Evolutionary conservation across 1,284 basidiomycete species (phyloP).

Genomic region (Hypsizygus ulmarius): DNA sequence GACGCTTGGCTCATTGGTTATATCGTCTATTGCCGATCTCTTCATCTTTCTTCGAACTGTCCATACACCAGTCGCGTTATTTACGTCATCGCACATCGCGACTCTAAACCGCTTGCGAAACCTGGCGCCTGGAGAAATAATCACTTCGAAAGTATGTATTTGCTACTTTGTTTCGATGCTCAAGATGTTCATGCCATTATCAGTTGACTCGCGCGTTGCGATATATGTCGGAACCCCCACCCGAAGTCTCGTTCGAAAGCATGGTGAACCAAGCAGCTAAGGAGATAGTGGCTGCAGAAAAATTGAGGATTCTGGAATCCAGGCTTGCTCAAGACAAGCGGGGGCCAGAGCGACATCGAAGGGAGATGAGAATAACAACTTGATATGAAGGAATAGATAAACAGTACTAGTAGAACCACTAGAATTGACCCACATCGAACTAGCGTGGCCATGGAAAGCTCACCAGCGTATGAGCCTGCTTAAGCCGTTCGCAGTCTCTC

Average conservation of each 20-base stretch:
- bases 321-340: conserved; percentile 32
- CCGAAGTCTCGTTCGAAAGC: conserved; percentile 39
- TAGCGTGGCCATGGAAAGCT: neutral
- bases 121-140: conserved; percentile 44
- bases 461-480: neutral
- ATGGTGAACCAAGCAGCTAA: conserved; percentile 54
- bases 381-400: conserved; percentile 13
- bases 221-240: conserved; percentile 47
- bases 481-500: conserved; percentile 52
- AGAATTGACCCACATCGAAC: neutral
- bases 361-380: conserved; percentile 20
- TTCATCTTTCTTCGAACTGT: conserved; percentile 60
- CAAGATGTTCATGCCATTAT: neutral
- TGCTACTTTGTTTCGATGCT: neutral
- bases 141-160: conserved; percentile 45
- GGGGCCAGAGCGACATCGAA: conserved; percentile 25
- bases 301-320: conserved; percentile 48
- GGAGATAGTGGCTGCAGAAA: conserved; percentile 62
- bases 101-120: conserved; percentile 48
- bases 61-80: conserved; percentile 51
- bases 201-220: conserved; percentile 53
- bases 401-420: neutral
- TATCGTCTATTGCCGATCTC: conserved; percentile 61
- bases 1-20: conserved; percentile 55
- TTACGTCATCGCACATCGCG: conserved; percentile 48